Base-by-base conservation (phyloP, 2,329 filamentous ascomycete genomes). In the Ophiostoma fasciatum region DNA sequence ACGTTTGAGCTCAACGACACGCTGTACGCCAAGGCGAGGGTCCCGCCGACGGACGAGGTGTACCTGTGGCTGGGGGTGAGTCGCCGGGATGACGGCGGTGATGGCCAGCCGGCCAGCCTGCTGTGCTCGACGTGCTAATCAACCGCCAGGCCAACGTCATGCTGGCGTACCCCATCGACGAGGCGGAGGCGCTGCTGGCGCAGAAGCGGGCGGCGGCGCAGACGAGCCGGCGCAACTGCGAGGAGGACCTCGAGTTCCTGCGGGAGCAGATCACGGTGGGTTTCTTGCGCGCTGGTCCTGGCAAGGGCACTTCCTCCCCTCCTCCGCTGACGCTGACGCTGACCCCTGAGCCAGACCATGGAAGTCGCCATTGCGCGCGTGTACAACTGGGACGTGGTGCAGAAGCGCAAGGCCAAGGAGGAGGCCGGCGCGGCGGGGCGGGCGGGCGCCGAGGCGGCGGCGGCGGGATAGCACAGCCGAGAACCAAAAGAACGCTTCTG, bases 381-480 rank as follows among this genome's bases (percentile, higher is more conserved):
- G n/a, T 96, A 98, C 60, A 98, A 98, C 59, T 96, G 90, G 88
- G 90, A 98, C 51, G 85, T 98, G 5, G 83, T 88, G 29, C 82
- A 94, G 64, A 83, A 92, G 60, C 70, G 90, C 48, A 94, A 94
- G 64, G 85, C 94, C 42, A 90, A 85, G 57, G 66, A 61, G 4
- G 76, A 79, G 27, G 71, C 74, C 43, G 74, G 63, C 35, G 57
- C 59, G 40, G 55, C 34, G 4, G 27, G 12, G n/a, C n/a, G 13
- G 19, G 30, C 53, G 40, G n/a, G n/a, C n/a, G n/a, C n/a, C n/a
- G n/a, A n/a, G n/a, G n/a, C n/a, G n/a, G n/a, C n/a, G n/a, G n/a
- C n/a, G n/a, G n/a, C n/a, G n/a, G n/a, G n/a, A n/a, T n/a, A n/a
- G n/a, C n/a, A n/a, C n/a, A n/a, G n/a, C n/a, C n/a, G n/a, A n/a